Conservation (phyloP, 139 green algal species). For the Desmodesmus armatus region DNA sequence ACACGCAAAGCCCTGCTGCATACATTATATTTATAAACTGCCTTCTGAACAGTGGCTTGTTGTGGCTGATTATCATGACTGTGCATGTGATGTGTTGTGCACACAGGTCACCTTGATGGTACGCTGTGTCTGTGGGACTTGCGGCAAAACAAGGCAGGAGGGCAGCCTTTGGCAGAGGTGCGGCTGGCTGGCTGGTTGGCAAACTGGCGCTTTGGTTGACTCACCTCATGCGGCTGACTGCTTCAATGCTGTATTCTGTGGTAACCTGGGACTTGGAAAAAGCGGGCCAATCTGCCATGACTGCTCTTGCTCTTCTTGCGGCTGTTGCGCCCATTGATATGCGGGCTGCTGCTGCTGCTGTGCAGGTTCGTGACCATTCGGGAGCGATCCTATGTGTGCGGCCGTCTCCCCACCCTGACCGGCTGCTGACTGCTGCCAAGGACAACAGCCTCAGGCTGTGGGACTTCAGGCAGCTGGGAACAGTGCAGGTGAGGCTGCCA, state of each 20-base stretch:
- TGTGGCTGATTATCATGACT: neutral
- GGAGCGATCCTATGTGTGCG: constrained; percentile 27
- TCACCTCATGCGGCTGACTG: neutral
- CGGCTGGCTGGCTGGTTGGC: neutral
- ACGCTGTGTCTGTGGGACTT: constrained; percentile 81
- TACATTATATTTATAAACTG: neutral
- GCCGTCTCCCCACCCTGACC: constrained; percentile 1
- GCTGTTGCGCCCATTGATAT: neutral
- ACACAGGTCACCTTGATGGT: constrained; percentile 75
- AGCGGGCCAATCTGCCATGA: neutral
- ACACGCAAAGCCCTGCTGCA: neutral
- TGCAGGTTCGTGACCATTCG: constrained; percentile 29
- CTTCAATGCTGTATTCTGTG: too few species aligned
- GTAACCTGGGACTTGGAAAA: too few species aligned
- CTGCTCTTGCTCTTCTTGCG: neutral
- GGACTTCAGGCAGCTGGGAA: constrained; percentile 57
- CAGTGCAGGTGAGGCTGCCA: constrained; percentile 17
- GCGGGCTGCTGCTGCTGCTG: neutral
- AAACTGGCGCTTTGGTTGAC: neutral
- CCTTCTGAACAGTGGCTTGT: neutral
- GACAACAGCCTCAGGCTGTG: constrained; percentile 60
- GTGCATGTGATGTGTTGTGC: too few species aligned
- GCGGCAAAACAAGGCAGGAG: constrained; percentile 53
- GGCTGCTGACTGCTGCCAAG: constrained; percentile 49
- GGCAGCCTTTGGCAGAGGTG: constrained; percentile 45